Evolutionary conservation across 371 early-diverging fungal genomes (phyloP).

Genomic region (Mortierella sp.): DNA sequence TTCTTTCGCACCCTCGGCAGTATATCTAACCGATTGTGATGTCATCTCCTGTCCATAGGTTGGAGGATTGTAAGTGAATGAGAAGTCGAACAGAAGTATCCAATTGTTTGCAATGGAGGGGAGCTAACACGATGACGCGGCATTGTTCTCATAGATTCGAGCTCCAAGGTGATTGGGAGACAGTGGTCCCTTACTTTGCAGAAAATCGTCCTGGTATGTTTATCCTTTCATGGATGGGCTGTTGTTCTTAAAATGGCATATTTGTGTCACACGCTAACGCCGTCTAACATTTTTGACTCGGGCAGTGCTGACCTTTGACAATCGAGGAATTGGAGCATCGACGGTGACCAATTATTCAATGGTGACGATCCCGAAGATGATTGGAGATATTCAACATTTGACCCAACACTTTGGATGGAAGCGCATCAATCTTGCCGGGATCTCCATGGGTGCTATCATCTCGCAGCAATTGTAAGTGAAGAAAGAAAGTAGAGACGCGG

Average conservation of each 20-base stretch:
- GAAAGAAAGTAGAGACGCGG: too few relatives aligned
- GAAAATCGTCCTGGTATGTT: constrained; percentile 7
- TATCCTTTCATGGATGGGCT: neutral
- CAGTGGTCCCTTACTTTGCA: constrained; percentile 6
- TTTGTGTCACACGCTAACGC: too few relatives aligned
- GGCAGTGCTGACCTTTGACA: constrained; percentile 10
- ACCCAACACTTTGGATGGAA: constrained; percentile 10
- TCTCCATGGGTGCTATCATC: constrained; percentile 9
- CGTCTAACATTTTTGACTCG: too few relatives aligned
- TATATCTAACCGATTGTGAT: too few relatives aligned
- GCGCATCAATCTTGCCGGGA: constrained; percentile 9
- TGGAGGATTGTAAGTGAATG: constrained; percentile 3
- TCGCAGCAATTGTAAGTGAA: constrained; percentile 9
- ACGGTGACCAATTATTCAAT: constrained; percentile 12
- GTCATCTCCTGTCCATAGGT: too few relatives aligned
- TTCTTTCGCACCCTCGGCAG: too few relatives aligned
- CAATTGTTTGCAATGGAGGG: too few relatives aligned
- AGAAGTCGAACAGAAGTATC: too few relatives aligned
- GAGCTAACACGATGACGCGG: neutral
- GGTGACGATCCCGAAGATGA: constrained; percentile 6
- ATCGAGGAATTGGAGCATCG: constrained; percentile 10
- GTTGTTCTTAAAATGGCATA: neutral
- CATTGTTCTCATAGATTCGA: constrained; percentile 1
- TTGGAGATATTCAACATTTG: constrained; percentile 9
- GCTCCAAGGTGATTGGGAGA: constrained; percentile 12